phyloP scores from a whole-genome alignment of 495 filamentous ascomycete species.

The Peziza echinospora region DNA sequence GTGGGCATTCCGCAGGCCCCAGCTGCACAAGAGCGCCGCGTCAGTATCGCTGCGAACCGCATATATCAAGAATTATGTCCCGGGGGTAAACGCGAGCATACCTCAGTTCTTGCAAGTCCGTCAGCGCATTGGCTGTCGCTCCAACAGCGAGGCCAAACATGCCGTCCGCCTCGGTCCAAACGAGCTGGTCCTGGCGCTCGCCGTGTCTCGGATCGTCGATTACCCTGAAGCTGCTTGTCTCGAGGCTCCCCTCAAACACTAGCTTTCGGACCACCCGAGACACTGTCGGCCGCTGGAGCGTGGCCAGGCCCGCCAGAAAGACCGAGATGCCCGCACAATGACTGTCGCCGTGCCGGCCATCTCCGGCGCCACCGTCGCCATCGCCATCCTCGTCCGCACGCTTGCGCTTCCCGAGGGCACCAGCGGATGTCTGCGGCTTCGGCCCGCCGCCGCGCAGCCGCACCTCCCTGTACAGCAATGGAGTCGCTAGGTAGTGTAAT shows the following conservation, averaged over 20 bases:
- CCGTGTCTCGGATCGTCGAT: not conserved
- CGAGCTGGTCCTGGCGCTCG: too few relatives aligned
- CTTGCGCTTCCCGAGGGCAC: not conserved
- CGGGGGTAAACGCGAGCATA: too few relatives aligned
- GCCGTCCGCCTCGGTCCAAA: not conserved
- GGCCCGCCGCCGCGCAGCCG: not conserved
- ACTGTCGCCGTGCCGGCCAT: not conserved
- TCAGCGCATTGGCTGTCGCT: not conserved
- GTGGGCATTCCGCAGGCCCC: not conserved
- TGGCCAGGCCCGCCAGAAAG: not conserved
- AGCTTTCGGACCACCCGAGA: not conserved
- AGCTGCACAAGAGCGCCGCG: not conserved
- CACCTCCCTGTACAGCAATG: slow-evolving; percentile 6
- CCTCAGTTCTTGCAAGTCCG: not conserved
- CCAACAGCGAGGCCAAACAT: not conserved
- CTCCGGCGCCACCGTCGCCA: not conserved
- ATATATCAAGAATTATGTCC: too few relatives aligned
- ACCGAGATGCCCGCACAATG: not conserved
- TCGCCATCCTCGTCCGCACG: not conserved
- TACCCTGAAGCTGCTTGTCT: not conserved
- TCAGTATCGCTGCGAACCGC: too few relatives aligned
- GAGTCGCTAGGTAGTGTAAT: slow-evolving; percentile 10
- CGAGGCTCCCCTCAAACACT: not conserved
- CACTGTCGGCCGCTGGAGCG: not conserved
- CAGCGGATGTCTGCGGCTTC: not conserved